phyloP scores from a whole-genome alignment of 176 grass and related monocot genomes.

The Tillandsia fasciculata region DNA sequence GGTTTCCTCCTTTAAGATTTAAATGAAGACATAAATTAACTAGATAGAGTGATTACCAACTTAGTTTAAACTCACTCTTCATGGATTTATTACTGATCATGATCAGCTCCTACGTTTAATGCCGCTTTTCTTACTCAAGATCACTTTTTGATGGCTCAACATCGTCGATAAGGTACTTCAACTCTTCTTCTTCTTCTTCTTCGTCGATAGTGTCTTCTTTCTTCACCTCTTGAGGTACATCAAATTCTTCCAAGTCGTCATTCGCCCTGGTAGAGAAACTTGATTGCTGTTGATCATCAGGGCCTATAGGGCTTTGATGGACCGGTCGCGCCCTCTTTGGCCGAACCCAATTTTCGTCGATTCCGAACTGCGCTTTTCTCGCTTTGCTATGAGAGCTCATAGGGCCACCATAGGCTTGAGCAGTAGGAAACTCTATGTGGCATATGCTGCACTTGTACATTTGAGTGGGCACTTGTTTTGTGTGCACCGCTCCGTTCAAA shows the following conservation, averaged over 20 bases:
- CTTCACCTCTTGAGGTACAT: neutral
- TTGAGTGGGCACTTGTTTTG: neutral
- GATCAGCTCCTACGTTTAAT: neutral
- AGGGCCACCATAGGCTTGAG: constrained; percentile 6
- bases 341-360: neutral
- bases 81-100: neutral
- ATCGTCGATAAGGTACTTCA: neutral
- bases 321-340: neutral
- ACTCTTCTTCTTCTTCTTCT: neutral
- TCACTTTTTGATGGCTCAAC: neutral
- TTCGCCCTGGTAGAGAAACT: neutral
- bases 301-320: neutral
- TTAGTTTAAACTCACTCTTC: neutral
- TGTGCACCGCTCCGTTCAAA: neutral
- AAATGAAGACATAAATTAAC: neutral
- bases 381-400: constrained; percentile 4
- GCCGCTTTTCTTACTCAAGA: neutral
- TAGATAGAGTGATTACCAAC: neutral
- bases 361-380: neutral
- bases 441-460: neutral
- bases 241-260: neutral
- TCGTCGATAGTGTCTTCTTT: neutral
- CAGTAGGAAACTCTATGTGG: constrained; percentile 1
- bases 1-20: neutral
- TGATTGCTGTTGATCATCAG: neutral